Percentiles rank a stretch among this genome's conserved stretches.
Evolutionary conservation across 352 stramenopile species (phyloP).

Genomic region (Phytophthora lateralis): DNA sequence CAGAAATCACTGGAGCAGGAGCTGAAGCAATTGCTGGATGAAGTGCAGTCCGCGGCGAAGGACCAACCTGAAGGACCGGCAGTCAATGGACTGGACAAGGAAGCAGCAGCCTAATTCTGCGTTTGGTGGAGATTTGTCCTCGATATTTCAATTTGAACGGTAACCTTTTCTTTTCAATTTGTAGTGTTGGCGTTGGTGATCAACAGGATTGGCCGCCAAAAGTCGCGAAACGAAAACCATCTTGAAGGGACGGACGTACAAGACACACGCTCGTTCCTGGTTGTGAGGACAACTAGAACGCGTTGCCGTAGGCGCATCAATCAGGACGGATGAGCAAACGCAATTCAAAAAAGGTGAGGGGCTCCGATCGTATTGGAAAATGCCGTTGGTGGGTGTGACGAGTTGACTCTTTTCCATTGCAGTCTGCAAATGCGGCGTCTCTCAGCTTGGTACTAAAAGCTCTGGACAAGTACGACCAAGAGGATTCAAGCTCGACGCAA

Average conservation of each 20-base stretch:
- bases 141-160: slow-evolving; percentile 23
- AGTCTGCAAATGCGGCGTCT: slow-evolving; percentile 44
- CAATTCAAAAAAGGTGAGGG: slow-evolving; percentile 48
- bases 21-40: slow-evolving; percentile 47
- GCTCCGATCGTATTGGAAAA: background rate
- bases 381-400: background rate
- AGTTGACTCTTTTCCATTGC: slow-evolving; percentile 9
- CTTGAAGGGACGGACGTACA: slow-evolving; percentile 21
- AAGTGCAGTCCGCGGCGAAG: slow-evolving; percentile 22
- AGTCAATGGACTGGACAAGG: background rate
- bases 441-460: slow-evolving; percentile 63
- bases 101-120: slow-evolving; percentile 25
- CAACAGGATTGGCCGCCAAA: slow-evolving; percentile 27
- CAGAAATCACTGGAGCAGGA: slow-evolving; percentile 61
- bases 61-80: background rate
- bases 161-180: slow-evolving; percentile 19
- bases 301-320: background rate
- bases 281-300: background rate
- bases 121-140: slow-evolving; percentile 10
- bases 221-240: slow-evolving; percentile 50
- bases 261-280: slow-evolving; percentile 1
- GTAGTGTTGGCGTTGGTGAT: slow-evolving; percentile 13
- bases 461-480: slow-evolving; percentile 65
- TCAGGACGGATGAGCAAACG: slow-evolving; percentile 53
- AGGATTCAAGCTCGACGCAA: slow-evolving; percentile 28